These are phyloP conservation scores for Citrus trifoliata DNA, from an alignment of 345 rosid genomes.

Conservation along the genomic window DNA sequence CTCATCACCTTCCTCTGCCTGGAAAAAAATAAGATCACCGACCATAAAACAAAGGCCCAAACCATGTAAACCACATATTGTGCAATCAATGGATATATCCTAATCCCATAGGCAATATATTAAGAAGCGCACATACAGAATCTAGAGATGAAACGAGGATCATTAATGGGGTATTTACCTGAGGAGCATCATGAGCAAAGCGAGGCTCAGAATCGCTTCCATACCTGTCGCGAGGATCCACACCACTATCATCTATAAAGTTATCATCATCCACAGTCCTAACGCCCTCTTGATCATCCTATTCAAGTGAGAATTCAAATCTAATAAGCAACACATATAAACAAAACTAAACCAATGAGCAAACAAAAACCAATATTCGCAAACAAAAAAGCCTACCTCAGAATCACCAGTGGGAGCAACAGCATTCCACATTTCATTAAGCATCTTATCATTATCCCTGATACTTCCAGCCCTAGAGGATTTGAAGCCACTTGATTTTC, in stretches of 20 bases:
- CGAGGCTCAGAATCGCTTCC: slow-evolving; percentile 59
- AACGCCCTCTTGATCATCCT: slow-evolving; percentile 90
- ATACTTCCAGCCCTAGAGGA: slow-evolving; percentile 30
- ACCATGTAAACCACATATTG: background rate
- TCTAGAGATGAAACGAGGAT: background rate
- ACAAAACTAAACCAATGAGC: background rate
- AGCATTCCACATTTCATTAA: slow-evolving; percentile 96
- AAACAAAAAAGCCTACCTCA: slow-evolving; percentile 41
- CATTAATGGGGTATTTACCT: slow-evolving; percentile 34
- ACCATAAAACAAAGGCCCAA: background rate
- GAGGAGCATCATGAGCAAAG: slow-evolving; percentile 73
- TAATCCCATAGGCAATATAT: background rate
- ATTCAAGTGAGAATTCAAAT: slow-evolving; percentile 5
- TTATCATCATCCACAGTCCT: slow-evolving; percentile 89
- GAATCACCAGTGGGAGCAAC: slow-evolving; percentile 75
- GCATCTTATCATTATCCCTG: slow-evolving; percentile 55
- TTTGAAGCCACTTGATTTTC: slow-evolving; percentile 38
- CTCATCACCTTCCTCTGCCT: slow-evolving; percentile 95
- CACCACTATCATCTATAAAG: slow-evolving; percentile 88
- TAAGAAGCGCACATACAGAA: background rate
- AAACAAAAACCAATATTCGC: background rate
- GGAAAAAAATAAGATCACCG: slow-evolving; percentile 11
- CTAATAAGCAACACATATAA: background rate
- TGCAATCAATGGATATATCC: background rate
- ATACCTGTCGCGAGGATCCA: slow-evolving; percentile 81